phyloP scores from a whole-genome alignment of 23 red algal species.

The Gracilaria caudata region DNA sequence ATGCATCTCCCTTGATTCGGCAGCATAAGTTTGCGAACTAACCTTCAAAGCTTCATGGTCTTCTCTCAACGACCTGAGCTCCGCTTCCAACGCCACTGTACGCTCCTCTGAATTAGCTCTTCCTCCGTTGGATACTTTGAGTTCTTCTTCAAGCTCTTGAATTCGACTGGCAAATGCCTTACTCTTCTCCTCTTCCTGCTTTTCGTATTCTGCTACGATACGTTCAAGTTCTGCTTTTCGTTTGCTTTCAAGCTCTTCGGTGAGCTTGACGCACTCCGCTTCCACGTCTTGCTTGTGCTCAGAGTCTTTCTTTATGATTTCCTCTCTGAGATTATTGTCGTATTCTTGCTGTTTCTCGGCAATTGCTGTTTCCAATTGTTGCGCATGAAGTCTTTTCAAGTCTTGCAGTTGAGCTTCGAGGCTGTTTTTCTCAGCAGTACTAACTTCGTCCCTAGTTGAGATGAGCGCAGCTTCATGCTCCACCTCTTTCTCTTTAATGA shows the following conservation, averaged over 20 bases:
- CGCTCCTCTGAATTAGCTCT: constrained; percentile 7
- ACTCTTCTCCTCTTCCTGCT: neutral
- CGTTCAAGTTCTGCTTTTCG: constrained; percentile 21
- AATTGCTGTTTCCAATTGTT: constrained; percentile 24
- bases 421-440: neutral
- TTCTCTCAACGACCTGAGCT: neutral
- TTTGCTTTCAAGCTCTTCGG: constrained; percentile 13
- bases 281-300: neutral
- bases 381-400: constrained; percentile 22
- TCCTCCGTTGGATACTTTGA: neutral
- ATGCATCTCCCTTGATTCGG: neutral
- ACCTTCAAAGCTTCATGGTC: constrained; percentile 6
- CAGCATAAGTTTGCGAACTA: neutral
- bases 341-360: neutral
- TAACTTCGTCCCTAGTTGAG: neutral
- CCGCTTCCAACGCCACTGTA: neutral
- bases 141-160: neutral
- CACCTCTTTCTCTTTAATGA: constrained; percentile 9
- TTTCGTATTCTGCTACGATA: constrained; percentile 1
- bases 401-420: constrained; percentile 18
- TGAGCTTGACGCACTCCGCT: neutral
- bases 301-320: neutral
- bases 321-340: constrained; percentile 3
- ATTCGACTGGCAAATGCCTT: neutral
- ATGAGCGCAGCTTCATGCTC: constrained; percentile 25